Evolutionary conservation across 2,329 filamentous ascomycete genomes (phyloP), one percentile per base, ranked within the genome.

Genomic region (Xylariaceae sp.): DNA sequence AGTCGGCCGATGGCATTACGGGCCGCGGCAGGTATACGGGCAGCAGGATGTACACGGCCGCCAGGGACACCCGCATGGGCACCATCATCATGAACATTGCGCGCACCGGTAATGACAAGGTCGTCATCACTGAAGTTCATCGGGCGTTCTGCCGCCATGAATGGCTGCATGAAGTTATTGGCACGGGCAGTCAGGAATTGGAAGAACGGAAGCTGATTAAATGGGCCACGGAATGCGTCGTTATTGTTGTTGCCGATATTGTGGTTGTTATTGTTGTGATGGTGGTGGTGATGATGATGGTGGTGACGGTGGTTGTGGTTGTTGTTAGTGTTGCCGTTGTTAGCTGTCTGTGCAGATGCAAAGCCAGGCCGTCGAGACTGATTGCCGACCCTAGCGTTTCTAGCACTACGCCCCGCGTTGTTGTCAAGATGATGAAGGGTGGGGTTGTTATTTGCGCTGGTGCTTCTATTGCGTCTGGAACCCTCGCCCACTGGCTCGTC

Each of bases 21-120:
- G 7, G 15, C 52, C 11, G 7, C 45, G 23, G 23, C 23, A 30
- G 23, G 15, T 55, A 15, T 48, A 52, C 15, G 37, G 56, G 8
- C 55, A 57, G 1, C 35, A 53, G 3, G 48, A 30, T 30, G 23
- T 30, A 30, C 23, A 30, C 23, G 23, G 23, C 23, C 23, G 23
- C 23, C 23, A 30, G 23, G 23, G 23, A 30, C 23, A 30, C 23
- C 23, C 23, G 23, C 23, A 30, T 45, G n/a, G 60, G 59, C n/a
- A 51, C 61, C 4, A 23, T 61, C 53, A n/a, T 35, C 50, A 18
- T 10, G 17, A 5, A 65, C 53, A 7, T 64, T 56, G 39, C 64
- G 67, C 13, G 67, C 63, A 30, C 65, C 68, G 6, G 68, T 54
- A 23, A 72, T 55, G 45, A 69, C 62, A 34, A 72, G 34, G 18